phyloP scores from a whole-genome alignment of 1,284 basidiomycete genomes.

The Ceratobasidium sp. region DNA sequence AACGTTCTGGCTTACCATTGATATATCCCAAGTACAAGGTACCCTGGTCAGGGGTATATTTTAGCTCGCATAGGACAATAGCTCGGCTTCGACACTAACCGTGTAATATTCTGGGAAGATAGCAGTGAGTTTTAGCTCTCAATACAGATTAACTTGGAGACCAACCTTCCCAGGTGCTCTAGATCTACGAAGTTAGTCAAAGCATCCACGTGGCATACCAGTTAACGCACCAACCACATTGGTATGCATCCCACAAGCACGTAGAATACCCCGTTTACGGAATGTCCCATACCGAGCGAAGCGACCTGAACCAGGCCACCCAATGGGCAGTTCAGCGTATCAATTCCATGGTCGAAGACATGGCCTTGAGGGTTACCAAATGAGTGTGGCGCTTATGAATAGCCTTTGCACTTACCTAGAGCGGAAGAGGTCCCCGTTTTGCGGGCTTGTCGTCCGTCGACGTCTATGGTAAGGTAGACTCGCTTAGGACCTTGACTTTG shows the following conservation, averaged over 20 bases:
- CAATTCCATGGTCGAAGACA: conserved; percentile 53
- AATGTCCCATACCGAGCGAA: conserved; percentile 50
- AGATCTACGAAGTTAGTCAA: not conserved
- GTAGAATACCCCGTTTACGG: conserved; percentile 46
- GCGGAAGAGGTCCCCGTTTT: conserved; percentile 52
- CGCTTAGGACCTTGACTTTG: not conserved
- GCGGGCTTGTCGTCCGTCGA: conserved; percentile 52
- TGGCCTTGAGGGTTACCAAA: conserved; percentile 48
- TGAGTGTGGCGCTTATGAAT: too few relatives aligned
- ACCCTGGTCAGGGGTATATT: conserved; percentile 16
- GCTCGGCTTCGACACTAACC: not conserved
- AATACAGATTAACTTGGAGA: not conserved
- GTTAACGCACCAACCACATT: conserved; percentile 52
- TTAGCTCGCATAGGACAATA: not conserved
- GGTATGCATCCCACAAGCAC: conserved; percentile 49
- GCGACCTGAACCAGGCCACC: conserved; percentile 50
- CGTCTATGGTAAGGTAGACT: conserved; percentile 45
- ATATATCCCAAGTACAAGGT: conserved; percentile 52
- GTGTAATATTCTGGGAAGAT: conserved; percentile 51
- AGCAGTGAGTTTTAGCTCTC: not conserved
- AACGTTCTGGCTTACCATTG: conserved; percentile 37
- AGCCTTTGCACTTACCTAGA: conserved; percentile 46
- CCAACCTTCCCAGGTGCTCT: conserved; percentile 53
- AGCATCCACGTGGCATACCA: not conserved
- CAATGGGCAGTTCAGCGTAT: conserved; percentile 51